phyloP scores from a whole-genome alignment of 768 basidiomycete species.

The Podaxis sp. region DNA sequence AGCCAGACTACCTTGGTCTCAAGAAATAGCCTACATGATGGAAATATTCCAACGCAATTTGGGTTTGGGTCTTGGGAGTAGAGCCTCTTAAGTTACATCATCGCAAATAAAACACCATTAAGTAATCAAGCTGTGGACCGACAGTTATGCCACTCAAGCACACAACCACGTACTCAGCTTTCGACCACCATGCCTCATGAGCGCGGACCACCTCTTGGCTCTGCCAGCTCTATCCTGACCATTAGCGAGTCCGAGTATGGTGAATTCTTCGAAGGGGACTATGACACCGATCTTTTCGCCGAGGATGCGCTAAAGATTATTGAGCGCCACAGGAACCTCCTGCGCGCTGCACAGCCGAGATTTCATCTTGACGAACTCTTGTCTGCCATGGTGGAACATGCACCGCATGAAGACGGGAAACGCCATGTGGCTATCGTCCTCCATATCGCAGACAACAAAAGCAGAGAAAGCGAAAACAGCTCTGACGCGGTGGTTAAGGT shows the following conservation, averaged over 20 bases:
- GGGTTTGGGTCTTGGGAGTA: no score
- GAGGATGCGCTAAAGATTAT: background rate
- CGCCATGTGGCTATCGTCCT: slow-evolving; percentile 21
- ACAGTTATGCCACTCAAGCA: background rate
- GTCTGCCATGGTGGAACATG: slow-evolving; percentile 20
- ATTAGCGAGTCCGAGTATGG: background rate
- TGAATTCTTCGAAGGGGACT: background rate
- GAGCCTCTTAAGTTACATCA: no score
- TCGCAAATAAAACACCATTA: no score
- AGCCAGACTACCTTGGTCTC: no score
- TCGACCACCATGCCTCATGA: background rate
- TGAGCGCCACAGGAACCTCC: background rate
- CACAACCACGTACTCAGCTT: background rate
- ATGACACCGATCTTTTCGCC: background rate
- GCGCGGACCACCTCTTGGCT: background rate
- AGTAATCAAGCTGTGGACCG: no score
- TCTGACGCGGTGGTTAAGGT: slow-evolving; percentile 14
- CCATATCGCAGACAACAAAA: slow-evolving; percentile 19
- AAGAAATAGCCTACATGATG: no score
- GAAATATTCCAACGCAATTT: no score
- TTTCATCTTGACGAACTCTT: slow-evolving; percentile 18
- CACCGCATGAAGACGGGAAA: slow-evolving; percentile 17
- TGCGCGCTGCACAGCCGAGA: background rate
- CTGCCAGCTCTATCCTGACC: background rate
- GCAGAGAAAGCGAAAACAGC: background rate